These are phyloP conservation scores for Coemansia sp. DNA, from an alignment of 192 early-diverging fungal species.

Conservation along the genomic window DNA sequence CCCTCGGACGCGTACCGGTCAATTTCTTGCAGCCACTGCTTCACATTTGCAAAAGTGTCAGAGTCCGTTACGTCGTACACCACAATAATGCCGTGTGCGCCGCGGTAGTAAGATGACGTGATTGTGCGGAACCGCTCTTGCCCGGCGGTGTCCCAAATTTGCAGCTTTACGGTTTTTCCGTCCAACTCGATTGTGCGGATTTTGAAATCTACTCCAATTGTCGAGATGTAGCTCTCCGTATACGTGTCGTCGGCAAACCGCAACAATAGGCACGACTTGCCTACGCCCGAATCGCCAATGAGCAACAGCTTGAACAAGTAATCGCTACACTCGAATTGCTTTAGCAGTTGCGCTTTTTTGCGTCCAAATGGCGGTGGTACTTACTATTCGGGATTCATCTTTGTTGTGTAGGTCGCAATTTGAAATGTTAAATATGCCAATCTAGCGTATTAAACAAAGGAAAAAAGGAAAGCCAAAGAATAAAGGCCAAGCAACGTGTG, in stretches of 20 bases:
- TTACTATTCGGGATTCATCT: slow-evolving; percentile 55
- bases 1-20: slow-evolving; percentile 96
- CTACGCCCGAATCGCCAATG: slow-evolving; percentile 97
- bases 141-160: slow-evolving; percentile 99
- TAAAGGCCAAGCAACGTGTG: neutral
- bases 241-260: slow-evolving; percentile 99
- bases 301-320: slow-evolving; percentile 99
- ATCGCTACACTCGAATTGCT: slow-evolving; percentile 63
- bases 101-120: slow-evolving; percentile 96
- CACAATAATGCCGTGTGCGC: slow-evolving; percentile 97
- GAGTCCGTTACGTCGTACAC: slow-evolving; percentile 98
- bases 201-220: slow-evolving; percentile 99
- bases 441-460: neutral
- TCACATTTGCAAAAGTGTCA: slow-evolving; percentile 94
- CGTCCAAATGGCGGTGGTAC: neutral
- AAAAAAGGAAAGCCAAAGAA: slow-evolving; percentile 5
- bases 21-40: slow-evolving; percentile 99
- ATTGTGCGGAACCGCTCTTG: slow-evolving; percentile 99
- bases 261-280: slow-evolving; percentile 95
- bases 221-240: slow-evolving; percentile 97
- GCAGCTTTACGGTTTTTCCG: slow-evolving; percentile 96
- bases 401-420: slow-evolving; percentile 3
- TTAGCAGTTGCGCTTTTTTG: neutral
- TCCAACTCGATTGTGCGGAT: slow-evolving; percentile 98
- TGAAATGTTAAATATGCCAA: neutral